Percentiles rank a stretch among this genome's conserved stretches.
These are phyloP conservation scores for Rhododendron kiyosumense DNA, from an alignment of 148 eudicot genomes.

Conservation along the genomic window DNA sequence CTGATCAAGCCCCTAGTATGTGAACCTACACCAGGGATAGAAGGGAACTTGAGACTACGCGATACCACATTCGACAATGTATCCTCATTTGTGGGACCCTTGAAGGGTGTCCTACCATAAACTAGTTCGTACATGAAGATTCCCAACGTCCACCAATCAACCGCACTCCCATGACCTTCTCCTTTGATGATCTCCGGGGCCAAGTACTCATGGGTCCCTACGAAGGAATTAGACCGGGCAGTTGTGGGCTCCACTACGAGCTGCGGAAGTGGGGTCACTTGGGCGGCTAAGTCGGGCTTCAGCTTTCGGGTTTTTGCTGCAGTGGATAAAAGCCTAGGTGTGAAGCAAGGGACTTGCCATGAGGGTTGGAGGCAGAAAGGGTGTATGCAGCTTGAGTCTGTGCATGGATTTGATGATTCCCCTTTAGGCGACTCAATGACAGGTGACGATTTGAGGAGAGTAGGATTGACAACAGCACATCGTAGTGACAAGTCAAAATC, in stretches of 20 bases:
- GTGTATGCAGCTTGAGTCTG: slow-evolving; percentile 64
- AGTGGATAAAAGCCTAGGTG: slow-evolving; percentile 46
- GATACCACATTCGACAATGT: slow-evolving; percentile 62
- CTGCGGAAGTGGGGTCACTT: slow-evolving; percentile 52
- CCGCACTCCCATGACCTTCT: slow-evolving; percentile 58
- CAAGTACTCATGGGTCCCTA: slow-evolving; percentile 57
- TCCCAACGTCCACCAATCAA: slow-evolving; percentile 71
- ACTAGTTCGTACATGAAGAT: slow-evolving; percentile 67
- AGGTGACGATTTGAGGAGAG: slow-evolving; percentile 44
- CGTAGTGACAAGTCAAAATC: slow-evolving; percentile 76
- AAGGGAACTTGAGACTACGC: slow-evolving; percentile 52
- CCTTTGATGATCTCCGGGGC: slow-evolving; percentile 65
- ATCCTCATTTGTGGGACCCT: slow-evolving; percentile 60
- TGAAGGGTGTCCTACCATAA: slow-evolving; percentile 80
- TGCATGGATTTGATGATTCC: slow-evolving; percentile 39
- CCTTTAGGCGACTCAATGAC: slow-evolving; percentile 27
- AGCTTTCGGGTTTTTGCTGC: slow-evolving; percentile 39
- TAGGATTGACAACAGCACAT: slow-evolving; percentile 58
- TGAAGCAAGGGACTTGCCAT: slow-evolving; percentile 70
- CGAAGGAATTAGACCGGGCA: slow-evolving; percentile 62
- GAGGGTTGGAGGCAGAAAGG: slow-evolving; percentile 79
- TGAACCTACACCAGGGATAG: slow-evolving; percentile 48
- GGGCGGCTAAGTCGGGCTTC: slow-evolving; percentile 46
- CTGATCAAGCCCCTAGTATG: slow-evolving; percentile 63
- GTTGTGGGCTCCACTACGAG: slow-evolving; percentile 66